A percentile compares a stretch with the other conserved stretches of the same genome.
Conservation (phyloP, 2,329 filamentous ascomycete genomes). For the Alternaria triticimaculans region DNA sequence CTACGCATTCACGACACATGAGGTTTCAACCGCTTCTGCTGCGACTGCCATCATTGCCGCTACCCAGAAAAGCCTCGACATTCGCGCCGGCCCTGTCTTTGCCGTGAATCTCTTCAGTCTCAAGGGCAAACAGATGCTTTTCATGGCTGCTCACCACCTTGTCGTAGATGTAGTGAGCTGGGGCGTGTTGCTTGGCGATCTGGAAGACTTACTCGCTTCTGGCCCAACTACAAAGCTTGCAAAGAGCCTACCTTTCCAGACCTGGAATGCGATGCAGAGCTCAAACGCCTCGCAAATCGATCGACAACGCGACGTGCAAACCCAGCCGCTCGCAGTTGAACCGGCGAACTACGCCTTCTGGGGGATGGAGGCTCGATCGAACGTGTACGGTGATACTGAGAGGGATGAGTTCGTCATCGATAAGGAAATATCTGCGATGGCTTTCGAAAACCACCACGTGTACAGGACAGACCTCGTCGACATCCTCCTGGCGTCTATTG, state of each 20-base stretch:
- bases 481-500: slow-evolving; percentile 61
- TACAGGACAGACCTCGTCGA: slow-evolving; percentile 62
- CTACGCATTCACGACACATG: slow-evolving; percentile 30
- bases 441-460: slow-evolving; percentile 45
- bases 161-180: slow-evolving; percentile 45
- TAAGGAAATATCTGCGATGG: slow-evolving; percentile 25
- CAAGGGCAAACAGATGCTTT: slow-evolving; percentile 32
- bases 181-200: slow-evolving; percentile 40
- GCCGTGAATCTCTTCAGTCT: slow-evolving; percentile 32
- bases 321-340: slow-evolving; percentile 17
- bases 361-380: slow-evolving; percentile 37
- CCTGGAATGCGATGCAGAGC: slow-evolving; percentile 37
- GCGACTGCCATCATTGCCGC: slow-evolving; percentile 23
- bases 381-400: slow-evolving; percentile 41
- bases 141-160: slow-evolving; percentile 42
- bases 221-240: slow-evolving; percentile 14
- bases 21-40: slow-evolving; percentile 8
- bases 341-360: slow-evolving; percentile 37
- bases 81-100: slow-evolving; percentile 39
- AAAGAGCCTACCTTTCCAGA: slow-evolving; percentile 38
- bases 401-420: slow-evolving; percentile 36
- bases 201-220: slow-evolving; percentile 39
- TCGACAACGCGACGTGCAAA: slow-evolving; percentile 15
- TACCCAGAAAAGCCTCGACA: slow-evolving; percentile 38
- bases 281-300: slow-evolving; percentile 19